A percentile compares a stretch with the other conserved stretches of the same genome.
phyloP scores from a whole-genome alignment of 2,329 filamentous ascomycete genomes.

The Zasmidium angulare region DNA sequence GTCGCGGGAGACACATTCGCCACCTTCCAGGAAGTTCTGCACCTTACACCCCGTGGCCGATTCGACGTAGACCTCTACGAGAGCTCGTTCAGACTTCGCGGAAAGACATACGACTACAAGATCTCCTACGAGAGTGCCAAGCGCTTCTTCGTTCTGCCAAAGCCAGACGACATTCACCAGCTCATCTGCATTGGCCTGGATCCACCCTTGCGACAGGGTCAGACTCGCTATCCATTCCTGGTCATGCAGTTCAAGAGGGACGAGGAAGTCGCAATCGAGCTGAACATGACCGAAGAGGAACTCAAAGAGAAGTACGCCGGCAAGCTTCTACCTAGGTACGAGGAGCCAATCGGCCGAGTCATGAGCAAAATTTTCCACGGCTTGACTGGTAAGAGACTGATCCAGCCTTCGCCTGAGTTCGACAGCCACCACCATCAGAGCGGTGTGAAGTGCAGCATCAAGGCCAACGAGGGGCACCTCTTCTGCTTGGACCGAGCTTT shows the following conservation, averaged over 20 bases:
- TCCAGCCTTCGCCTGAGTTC: constrained; percentile 91
- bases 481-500: constrained; percentile 98
- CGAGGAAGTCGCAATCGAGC: constrained; percentile 91
- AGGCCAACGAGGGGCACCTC: constrained; percentile 94
- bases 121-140: constrained; percentile 98
- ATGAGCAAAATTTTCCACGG: constrained; percentile 95
- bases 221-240: constrained; percentile 95
- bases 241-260: constrained; percentile 99
- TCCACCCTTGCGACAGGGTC: constrained; percentile 90
- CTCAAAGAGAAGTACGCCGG: constrained; percentile 84
- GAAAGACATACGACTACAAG: constrained; percentile 99
- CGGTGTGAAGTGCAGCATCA: constrained; percentile 99
- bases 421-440: constrained; percentile 88
- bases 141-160: constrained; percentile 97
- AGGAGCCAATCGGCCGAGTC: constrained; percentile 88
- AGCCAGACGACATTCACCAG: constrained; percentile 96
- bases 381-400: constrained; percentile 90
- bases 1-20: constrained; percentile 98
- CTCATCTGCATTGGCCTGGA: constrained; percentile 94
- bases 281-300: constrained; percentile 92
- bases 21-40: constrained; percentile 92
- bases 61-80: constrained; percentile 99
- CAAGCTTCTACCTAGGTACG: constrained; percentile 85
- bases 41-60: constrained; percentile 95
- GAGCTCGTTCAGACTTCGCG: constrained; percentile 90